Conservation (phyloP, 148 eudicot genomes). For the Oxyria digyna region DNA sequence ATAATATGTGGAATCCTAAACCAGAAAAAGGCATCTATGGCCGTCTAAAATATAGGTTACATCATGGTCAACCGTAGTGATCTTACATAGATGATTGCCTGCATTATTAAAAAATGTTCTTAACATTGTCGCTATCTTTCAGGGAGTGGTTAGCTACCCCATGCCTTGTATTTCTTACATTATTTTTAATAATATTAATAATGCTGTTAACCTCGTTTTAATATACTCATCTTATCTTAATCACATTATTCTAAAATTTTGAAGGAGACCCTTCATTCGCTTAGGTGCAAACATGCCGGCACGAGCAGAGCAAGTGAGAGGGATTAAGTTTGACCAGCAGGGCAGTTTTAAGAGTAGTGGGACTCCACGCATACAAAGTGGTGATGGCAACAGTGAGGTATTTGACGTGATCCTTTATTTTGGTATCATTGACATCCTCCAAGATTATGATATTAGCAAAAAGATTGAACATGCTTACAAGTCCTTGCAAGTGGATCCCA, state of each 20-base stretch:
- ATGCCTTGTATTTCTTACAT: neutral
- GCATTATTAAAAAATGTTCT: neutral
- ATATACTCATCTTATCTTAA: neutral
- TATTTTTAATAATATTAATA: neutral
- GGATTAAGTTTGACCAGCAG: conserved; percentile 9
- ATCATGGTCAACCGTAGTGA: neutral
- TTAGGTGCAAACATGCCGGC: conserved; percentile 17
- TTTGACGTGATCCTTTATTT: conserved; percentile 11
- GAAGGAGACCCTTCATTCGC: conserved; percentile 12
- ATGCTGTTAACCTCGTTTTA: neutral
- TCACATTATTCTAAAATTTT: neutral
- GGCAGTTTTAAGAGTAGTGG: conserved; percentile 4
- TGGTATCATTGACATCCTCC: conserved; percentile 14
- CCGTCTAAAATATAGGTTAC: neutral
- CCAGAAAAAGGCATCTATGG: neutral
- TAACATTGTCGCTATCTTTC: neutral
- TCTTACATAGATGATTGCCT: neutral
- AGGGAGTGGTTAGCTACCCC: neutral
- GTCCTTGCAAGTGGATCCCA: conserved; percentile 13
- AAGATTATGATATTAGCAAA: conserved; percentile 14
- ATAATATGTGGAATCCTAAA: neutral
- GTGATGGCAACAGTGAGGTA: conserved; percentile 5
- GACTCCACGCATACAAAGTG: conserved; percentile 5
- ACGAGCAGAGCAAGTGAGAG: conserved; percentile 9
- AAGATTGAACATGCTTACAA: conserved; percentile 14